phyloP scores from a whole-genome alignment of 345 rosid genomes.

The Bruguiera parviflora region DNA sequence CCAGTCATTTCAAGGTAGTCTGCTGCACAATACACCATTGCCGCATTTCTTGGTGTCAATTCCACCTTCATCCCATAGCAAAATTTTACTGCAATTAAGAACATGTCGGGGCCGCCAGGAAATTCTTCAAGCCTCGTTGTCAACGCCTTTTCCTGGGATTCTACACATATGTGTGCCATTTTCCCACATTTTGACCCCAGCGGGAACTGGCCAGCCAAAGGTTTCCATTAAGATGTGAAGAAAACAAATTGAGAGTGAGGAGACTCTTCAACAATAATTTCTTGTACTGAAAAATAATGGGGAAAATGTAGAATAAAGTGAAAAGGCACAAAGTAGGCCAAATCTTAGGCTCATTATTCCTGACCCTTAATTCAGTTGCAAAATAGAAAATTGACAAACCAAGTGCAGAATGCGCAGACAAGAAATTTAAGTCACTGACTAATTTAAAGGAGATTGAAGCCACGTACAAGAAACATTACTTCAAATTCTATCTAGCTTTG shows the following conservation, averaged over 20 bases:
- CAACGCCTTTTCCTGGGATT: slow-evolving; percentile 35
- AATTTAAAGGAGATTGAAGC: neutral
- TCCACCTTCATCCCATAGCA: slow-evolving; percentile 77
- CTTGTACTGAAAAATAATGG: neutral
- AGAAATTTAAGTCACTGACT: neutral
- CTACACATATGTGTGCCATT: slow-evolving; percentile 59
- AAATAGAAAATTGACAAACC: neutral
- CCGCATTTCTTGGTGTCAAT: slow-evolving; percentile 68
- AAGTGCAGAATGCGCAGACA: neutral
- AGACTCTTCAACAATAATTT: neutral
- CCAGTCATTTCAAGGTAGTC: slow-evolving; percentile 85
- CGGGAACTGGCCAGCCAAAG: slow-evolving; percentile 68
- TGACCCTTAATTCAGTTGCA: neutral
- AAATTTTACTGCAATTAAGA: slow-evolving; percentile 63
- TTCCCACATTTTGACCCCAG: slow-evolving; percentile 79
- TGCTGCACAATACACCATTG: slow-evolving; percentile 59
- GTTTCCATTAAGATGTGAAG: slow-evolving; percentile 14
- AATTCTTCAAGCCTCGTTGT: slow-evolving; percentile 57
- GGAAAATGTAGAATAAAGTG: too few species aligned
- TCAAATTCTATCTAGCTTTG: too few species aligned
- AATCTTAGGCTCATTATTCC: too few species aligned
- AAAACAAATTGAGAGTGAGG: neutral
- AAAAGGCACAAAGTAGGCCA: too few species aligned
- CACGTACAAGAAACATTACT: too few species aligned
- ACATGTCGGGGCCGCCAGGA: slow-evolving; percentile 73